Conservation (phyloP, 2,329 filamentous ascomycete species). For the Pestalotiopsis sp. region DNA sequence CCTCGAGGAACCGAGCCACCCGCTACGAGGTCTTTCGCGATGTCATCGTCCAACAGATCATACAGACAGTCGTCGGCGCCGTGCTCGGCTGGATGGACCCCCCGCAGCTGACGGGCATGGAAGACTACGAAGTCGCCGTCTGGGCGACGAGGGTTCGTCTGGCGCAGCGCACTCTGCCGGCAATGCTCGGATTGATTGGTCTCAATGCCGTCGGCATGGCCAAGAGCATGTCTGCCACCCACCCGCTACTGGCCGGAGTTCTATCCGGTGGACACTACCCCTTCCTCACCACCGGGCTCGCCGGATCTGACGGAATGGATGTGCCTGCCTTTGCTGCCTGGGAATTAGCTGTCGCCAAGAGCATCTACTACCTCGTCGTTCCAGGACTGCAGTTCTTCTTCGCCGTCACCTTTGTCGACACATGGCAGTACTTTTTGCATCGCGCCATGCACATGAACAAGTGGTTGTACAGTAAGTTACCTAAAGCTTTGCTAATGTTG, state of each 20-base stretch:
- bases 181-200: conserved; percentile 70
- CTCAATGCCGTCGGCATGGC: conserved; percentile 77
- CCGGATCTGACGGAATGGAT: conserved; percentile 50
- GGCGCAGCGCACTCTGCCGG: conserved; percentile 77
- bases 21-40: conserved; percentile 86
- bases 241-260: conserved; percentile 75
- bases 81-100: conserved; percentile 73
- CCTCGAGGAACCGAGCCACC: conserved; percentile 83
- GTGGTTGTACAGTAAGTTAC: conserved; percentile 85
- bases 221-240: conserved; percentile 70
- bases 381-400: conserved; percentile 77
- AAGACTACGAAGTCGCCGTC: conserved; percentile 83
- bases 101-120: conserved; percentile 72
- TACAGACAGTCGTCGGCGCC: conserved; percentile 77
- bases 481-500: not conserved
- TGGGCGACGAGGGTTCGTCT: conserved; percentile 85
- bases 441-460: conserved; percentile 97
- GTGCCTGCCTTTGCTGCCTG: conserved; percentile 79
- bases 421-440: conserved; percentile 98
- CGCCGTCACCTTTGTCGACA: conserved; percentile 80
- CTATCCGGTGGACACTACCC: conserved; percentile 84
- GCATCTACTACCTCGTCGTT: conserved; percentile 78
- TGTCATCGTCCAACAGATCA: conserved; percentile 87
- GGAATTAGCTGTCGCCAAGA: conserved; percentile 76
- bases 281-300: conserved; percentile 62